Conservation (phyloP, 495 filamentous ascomycete genomes). For the Penicillium robsamsonii region DNA sequence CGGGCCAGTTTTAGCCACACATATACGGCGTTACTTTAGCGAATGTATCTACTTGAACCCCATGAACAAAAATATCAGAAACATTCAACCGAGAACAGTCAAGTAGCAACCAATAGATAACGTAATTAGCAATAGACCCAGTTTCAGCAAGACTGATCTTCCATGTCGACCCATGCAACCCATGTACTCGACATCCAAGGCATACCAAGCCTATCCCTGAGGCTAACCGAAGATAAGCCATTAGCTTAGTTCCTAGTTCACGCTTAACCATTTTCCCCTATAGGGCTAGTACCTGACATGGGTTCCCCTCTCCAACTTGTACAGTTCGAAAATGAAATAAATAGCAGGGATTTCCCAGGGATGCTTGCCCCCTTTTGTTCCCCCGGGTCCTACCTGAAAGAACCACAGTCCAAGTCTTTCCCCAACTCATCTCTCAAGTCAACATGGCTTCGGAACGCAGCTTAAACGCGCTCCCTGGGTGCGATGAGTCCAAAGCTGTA, state of each 20-base stretch:
- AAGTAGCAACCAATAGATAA: not conserved
- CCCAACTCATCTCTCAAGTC: not conserved
- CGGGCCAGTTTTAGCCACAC: not conserved
- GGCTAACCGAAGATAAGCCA: not conserved
- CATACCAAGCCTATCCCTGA: not conserved
- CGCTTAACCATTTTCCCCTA: not conserved
- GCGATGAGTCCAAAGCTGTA: not conserved
- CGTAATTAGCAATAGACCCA: not conserved
- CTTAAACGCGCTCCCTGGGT: not conserved
- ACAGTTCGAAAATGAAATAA: not conserved
- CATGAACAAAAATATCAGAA: not conserved
- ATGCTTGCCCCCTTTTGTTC: not conserved
- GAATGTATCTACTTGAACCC: not conserved
- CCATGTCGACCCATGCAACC: not conserved
- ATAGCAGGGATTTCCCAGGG: not conserved
- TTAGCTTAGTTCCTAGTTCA: conserved; percentile 1
- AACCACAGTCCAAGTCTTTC: not conserved
- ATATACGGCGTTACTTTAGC: conserved; percentile 9
- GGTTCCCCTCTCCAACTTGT: not conserved
- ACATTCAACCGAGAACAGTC: not conserved
- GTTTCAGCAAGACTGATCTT: not conserved
- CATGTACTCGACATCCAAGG: not conserved
- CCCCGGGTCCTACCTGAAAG: not conserved
- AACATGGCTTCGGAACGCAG: not conserved
- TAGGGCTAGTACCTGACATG: not conserved